Percentiles rank a stretch among this genome's conserved stretches.
phyloP scores from a whole-genome alignment of 73 alveolate genomes.

The Paramecium tetraurelia region DNA sequence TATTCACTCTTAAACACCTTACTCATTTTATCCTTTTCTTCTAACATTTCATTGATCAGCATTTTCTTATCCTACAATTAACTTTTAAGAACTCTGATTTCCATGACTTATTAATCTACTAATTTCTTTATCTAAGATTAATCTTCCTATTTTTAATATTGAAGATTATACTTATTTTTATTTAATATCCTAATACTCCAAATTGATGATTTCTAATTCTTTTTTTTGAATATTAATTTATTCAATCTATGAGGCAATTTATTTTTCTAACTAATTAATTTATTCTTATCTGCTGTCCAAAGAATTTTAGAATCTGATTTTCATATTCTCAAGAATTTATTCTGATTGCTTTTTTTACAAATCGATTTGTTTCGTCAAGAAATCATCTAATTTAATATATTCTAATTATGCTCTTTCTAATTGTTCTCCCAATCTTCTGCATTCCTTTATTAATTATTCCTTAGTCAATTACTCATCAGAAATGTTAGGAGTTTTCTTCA shows the following conservation, averaged over 20 bases:
- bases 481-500: background rate
- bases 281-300: background rate
- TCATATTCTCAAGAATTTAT: slow-evolving; percentile 26
- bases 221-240: background rate
- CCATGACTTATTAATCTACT: background rate
- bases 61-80: slow-evolving; percentile 19
- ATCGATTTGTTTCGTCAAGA: background rate
- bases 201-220: background rate
- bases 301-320: background rate
- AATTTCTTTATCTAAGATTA: background rate
- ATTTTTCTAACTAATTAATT: background rate
- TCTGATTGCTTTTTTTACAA: slow-evolving; percentile 1
- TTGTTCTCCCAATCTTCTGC: background rate
- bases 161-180: background rate
- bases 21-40: slow-evolving; percentile 21
- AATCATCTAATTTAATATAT: slow-evolving; percentile 35
- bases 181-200: background rate
- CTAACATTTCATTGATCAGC: slow-evolving; percentile 8
- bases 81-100: background rate
- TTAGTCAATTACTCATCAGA: background rate
- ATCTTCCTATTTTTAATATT: background rate
- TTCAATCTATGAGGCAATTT: background rate
- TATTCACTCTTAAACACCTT: background rate
- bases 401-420: slow-evolving; percentile 33
- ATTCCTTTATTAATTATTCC: background rate